Base-by-base conservation (phyloP, 805 yeast species). In the Yamadazyma phyllophila region DNA sequence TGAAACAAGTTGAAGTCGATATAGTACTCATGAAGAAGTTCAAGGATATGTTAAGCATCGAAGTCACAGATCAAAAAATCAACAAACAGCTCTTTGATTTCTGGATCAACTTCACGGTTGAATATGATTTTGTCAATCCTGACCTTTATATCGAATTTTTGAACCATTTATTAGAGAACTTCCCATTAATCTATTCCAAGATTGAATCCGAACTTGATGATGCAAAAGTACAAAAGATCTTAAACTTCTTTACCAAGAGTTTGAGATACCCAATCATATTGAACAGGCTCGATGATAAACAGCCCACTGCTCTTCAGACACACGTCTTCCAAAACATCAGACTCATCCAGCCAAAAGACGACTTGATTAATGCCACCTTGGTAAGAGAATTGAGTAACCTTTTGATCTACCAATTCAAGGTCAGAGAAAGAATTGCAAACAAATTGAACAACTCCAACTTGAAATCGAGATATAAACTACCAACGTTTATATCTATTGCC, bases 251-350 rank as follows among this genome's bases (percentile, higher is more conserved):
- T 56, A 80, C 79, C 54, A 71, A 81, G 12, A 80, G 89, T 46
- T 79, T 86, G 1, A 68, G 87, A 34, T 89, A 85, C 60, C 96
- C 95, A 1, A 73, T 85, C 10, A 67, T 88, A 31, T 85, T 89
- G 7, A 72, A 71, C 50, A 70, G 70, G 29, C 60, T 66, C 3
- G 96, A 89, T 58, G 66, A 71, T 34, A 56, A 20, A 15, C 61
- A 63, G 14, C 77, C 76, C 17, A 79, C 97, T 0, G 71, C 74
- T 8, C 65, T 92, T 36, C 98, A 91, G 57, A 50, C 56, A 1
- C 66, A 81, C 0, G 81, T 88, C 1, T 57, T 88, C 26, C 67
- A 67, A 0, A 77, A 77, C 33, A 57, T 91, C 17, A 57, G 62
- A 2, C 45, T 61, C 13, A 53, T 69, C 14, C 57, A 57, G 26